Base-by-base conservation (phyloP, 129 eudicot species). In the Lactuca sativa region DNA sequence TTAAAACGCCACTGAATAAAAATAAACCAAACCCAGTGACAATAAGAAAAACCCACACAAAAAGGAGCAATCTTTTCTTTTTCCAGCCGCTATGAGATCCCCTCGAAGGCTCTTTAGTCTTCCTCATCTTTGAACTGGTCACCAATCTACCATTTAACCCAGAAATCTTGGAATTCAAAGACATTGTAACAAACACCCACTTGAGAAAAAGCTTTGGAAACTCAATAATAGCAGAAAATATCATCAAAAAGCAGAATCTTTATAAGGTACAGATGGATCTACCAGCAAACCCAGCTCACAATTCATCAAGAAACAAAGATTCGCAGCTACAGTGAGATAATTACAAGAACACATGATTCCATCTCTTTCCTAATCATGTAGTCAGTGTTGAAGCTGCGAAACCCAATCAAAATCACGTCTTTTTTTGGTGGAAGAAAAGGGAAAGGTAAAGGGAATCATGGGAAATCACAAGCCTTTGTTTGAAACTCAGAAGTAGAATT, bases 171-270 rank as follows among this genome's bases (percentile, higher is more conserved):
- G 73, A 77, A 59, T 85, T 80, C 73, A 86, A 74, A 80, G 92
- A 77, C 97, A 90, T 90, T 67, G 69, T 82, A 18, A 69, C 81
- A 79, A 79, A 61, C 74, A 82, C 71, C 82, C 74, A 82, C 78
- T 79, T 86, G 81, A 70, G 31, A 58, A 79, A 66, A 53, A 59
- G 34, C 71, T 81, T 83, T 53, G 70, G 77, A 48, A 82, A 25
- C 76, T 80, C 77, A 66, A 82, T 59, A 32, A 84, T 31, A 54
- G 70, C 72, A 71, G 77, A 37, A 55, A 73, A 67, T 67, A 74
- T 66, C 91, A 85, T 79, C 56, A 66, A 83, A 76, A 73, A 64
- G 51, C 51, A 48, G 56, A 62, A 71, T 69, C 78, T 74, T 78
- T 75, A 69, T 72, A 59, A 77, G 69, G 73, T 21, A 76, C 38